Evolutionary conservation across 257 asterid genomes (phyloP).

Genomic region (Marsdenia floribunda): DNA sequence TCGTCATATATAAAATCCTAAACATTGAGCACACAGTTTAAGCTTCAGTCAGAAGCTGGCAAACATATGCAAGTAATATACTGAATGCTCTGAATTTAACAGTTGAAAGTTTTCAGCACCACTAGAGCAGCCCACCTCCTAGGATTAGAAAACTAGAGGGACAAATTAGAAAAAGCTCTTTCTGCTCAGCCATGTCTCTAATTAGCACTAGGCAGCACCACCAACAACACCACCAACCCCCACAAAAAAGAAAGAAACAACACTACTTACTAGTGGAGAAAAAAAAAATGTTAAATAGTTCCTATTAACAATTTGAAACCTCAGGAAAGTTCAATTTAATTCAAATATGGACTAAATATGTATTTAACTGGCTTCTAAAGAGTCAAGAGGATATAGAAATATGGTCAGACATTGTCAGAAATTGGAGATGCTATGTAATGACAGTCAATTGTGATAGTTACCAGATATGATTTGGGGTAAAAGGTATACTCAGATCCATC

Average conservation of each 20-base stretch:
- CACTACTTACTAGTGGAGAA: not conserved
- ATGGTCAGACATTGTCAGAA: not conserved
- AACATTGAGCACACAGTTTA: constrained; percentile 19
- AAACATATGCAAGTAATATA: not conserved
- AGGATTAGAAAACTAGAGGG: not conserved
- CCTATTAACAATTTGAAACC: not conserved
- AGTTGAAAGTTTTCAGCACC: constrained; percentile 1
- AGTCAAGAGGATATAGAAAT: not conserved
- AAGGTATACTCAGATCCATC: not conserved
- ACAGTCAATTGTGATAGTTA: not conserved
- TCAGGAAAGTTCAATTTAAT: not conserved
- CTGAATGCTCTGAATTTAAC: not conserved
- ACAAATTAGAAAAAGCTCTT: not conserved
- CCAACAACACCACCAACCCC: not conserved
- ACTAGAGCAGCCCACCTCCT: not conserved
- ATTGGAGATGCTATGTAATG: not conserved
- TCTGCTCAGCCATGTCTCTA: not conserved
- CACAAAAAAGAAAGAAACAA: not conserved
- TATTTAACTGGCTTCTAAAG: not conserved
- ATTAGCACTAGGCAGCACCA: not conserved
- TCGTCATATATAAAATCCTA: constrained; percentile 90
- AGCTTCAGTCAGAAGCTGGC: constrained; percentile 20
- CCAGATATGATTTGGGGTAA: not conserved
- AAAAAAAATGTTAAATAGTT: not conserved
- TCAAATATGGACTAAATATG: not conserved